Evolutionary conservation across 1,284 basidiomycete species (phyloP), one percentile per base, ranked within the genome.

Genomic region (Inonotus hispidus): DNA sequence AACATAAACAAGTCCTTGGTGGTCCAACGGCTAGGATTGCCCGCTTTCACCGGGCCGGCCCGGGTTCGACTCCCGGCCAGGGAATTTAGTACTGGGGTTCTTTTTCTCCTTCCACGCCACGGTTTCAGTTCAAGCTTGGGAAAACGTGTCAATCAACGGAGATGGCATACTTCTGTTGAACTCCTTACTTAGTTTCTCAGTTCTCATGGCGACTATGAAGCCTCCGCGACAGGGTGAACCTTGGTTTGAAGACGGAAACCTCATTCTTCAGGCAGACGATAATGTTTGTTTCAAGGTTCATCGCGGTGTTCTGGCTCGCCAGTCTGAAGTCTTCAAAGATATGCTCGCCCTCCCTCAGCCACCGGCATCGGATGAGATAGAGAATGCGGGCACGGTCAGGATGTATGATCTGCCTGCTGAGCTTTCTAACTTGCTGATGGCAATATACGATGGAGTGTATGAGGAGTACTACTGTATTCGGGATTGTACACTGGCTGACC

Each of bases 381-480:
- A 79, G 57, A 68, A 63, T 11, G 64, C 76, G 50, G 79, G 83
- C 58, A 74, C 82, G 32, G 76, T 85, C 16, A 71, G 70, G 16
- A 80, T 85, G 80, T 77, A 81, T 67, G 84, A 86, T 65, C 66
- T 72, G 11, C 77, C 82, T 1, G 60, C 68, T n/a, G 83, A 84
- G 64, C 69, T 86, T n/a, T 77, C 79, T 41, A 75, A 73, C 66
- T 72, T 85, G 32, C 76, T 85, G 56, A 77, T 75, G 59, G 81
- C 82, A 5, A 68, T 85, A 16, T 85, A 86, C 66, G 82, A 85
- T 69, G 80, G 80, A 63, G 73, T 74, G 82, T 83, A 68, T 73
- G 82, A 79, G 54, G 32, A 4, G 3, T 8, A 32, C 32, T 32
- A 4, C 8, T 59, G 49, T 57, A 41, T 6, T 13, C 45, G 56